phyloP scores from a whole-genome alignment of 164 flowering plant genomes.

The Stephania cephalantha region DNA sequence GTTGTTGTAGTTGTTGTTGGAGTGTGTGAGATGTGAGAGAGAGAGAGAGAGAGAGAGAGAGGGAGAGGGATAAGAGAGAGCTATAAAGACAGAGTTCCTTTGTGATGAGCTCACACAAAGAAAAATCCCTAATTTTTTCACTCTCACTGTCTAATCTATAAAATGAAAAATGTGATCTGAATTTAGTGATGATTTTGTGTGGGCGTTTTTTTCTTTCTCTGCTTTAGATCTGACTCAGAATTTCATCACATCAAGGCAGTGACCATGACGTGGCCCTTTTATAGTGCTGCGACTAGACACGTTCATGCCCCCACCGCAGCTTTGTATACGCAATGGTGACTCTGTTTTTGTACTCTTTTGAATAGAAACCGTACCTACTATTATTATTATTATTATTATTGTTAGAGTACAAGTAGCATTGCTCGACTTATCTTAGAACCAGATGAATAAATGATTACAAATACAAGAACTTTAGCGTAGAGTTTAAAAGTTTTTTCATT shows the following conservation, averaged over 20 bases:
- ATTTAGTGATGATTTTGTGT: background rate
- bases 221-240: background rate
- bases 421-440: too few relatives aligned
- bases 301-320: background rate
- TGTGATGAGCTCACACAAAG: background rate
- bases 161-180: too few relatives aligned
- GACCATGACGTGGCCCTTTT: conserved; percentile 3
- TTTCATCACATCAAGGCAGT: background rate
- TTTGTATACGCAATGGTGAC: background rate
- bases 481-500: too few relatives aligned
- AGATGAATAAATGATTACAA: too few relatives aligned
- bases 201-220: background rate
- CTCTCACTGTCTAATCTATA: too few relatives aligned
- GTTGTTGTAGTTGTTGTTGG: too few relatives aligned
- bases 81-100: background rate
- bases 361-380: too few relatives aligned
- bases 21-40: background rate
- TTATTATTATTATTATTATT: too few relatives aligned
- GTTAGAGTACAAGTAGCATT: too few relatives aligned
- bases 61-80: background rate
- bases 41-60: background rate
- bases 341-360: too few relatives aligned
- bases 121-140: background rate
- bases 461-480: too few relatives aligned
- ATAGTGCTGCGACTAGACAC: background rate